phyloP scores from a whole-genome alignment of 2,329 filamentous ascomycete species.

The Penicillium brasilianum region DNA sequence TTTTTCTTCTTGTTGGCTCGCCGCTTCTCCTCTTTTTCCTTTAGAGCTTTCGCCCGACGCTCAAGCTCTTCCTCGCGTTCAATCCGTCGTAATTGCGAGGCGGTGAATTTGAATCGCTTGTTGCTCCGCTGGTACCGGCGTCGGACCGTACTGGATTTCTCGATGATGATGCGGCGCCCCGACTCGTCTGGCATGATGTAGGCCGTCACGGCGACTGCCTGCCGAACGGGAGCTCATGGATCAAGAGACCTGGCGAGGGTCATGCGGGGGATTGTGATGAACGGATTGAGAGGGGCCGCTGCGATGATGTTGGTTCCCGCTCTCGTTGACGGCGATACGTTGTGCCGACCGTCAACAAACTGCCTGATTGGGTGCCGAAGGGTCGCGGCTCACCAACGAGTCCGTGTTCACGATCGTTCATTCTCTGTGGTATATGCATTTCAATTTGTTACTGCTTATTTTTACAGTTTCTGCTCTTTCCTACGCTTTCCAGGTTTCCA shows the following conservation, averaged over 20 bases:
- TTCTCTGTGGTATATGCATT: neutral
- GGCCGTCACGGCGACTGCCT: constrained; percentile 28
- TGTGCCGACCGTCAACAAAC: constrained; percentile 37
- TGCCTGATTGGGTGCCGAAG: constrained; percentile 23
- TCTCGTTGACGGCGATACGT: constrained; percentile 37
- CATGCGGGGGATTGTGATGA: neutral
- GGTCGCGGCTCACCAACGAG: neutral
- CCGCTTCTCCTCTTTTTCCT: constrained; percentile 42
- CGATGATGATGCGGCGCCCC: constrained; percentile 42
- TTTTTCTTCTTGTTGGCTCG: constrained; percentile 43
- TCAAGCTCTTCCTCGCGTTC: constrained; percentile 51
- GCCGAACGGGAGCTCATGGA: constrained; percentile 24
- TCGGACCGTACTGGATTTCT: constrained; percentile 47
- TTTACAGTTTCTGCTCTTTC: constrained; percentile 20
- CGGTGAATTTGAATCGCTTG: constrained; percentile 42
- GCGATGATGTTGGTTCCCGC: constrained; percentile 3
- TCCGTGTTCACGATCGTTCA: neutral
- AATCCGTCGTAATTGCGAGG: constrained; percentile 43
- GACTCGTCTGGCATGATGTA: constrained; percentile 38
- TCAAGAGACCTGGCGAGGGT: constrained; percentile 5
- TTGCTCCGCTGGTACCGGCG: constrained; percentile 47
- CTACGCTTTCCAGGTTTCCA: no score
- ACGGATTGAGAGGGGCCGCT: neutral
- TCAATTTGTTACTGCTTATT: neutral
- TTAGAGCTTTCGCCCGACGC: constrained; percentile 45